Percentiles rank a stretch among this genome's conserved stretches.
Evolutionary conservation across 768 basidiomycete species (phyloP).

Genomic region (Tricholoma matsutake): DNA sequence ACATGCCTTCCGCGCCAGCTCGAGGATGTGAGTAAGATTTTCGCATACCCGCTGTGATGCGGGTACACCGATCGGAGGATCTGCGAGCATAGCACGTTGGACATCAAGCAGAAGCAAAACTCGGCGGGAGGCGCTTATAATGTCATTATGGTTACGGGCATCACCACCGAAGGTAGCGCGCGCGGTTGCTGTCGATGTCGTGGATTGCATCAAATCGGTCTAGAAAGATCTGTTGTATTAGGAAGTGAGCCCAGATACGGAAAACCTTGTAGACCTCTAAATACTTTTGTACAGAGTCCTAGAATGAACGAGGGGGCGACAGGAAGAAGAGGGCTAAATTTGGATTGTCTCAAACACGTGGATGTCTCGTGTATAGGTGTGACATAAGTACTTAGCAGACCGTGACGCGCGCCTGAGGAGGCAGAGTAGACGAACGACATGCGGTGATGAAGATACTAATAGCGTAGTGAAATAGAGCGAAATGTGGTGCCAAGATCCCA

Average conservation of each 20-base stretch:
- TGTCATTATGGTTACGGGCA: not conserved
- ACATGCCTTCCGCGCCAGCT: conserved; percentile 43
- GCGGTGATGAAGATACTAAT: too few species aligned
- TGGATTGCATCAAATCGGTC: not conserved
- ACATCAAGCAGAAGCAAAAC: conserved; percentile 61
- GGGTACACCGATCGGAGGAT: conserved; percentile 50
- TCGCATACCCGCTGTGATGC: conserved; percentile 36
- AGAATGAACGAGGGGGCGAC: not conserved
- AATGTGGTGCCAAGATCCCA: too few species aligned
- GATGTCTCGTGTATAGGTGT: not conserved
- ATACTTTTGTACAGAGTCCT: not conserved
- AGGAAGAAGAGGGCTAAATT: not conserved
- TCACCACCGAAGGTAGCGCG: not conserved
- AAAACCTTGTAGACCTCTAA: not conserved
- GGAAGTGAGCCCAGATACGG: not conserved
- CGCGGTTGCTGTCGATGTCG: not conserved
- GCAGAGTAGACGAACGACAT: too few species aligned
- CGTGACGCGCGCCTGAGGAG: not conserved
- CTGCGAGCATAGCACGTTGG: conserved; percentile 48
- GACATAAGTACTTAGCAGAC: not conserved
- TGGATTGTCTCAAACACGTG: not conserved
- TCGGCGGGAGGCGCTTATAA: conserved; percentile 25
- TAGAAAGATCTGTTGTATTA: not conserved
- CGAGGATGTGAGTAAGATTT: conserved; percentile 50
- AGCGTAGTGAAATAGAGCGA: too few species aligned